A percentile compares a stretch with the other conserved stretches of the same genome.
Evolutionary conservation across 2,329 filamentous ascomycete genomes (phyloP).

Genomic region (Didymella keratinophila): DNA sequence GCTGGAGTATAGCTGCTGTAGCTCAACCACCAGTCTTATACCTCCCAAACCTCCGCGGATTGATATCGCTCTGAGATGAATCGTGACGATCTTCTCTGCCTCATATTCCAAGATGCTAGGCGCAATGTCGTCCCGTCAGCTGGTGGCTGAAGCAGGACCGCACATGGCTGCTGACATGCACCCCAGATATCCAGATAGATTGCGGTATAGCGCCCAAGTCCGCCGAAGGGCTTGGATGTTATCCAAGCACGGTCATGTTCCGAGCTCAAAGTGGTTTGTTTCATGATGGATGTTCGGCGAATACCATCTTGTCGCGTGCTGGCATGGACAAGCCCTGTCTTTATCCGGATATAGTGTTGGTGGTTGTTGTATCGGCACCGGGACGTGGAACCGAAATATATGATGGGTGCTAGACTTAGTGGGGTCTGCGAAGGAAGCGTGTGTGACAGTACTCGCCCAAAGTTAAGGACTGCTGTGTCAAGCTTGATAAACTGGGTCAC

Average conservation of each 20-base stretch:
- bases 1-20: not conserved
- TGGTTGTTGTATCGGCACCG: not conserved
- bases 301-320: conserved; percentile 8
- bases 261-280: not conserved
- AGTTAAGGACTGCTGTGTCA: too few species aligned
- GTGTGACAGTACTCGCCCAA: too few species aligned
- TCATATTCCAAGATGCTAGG: not conserved
- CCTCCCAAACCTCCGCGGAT: not conserved
- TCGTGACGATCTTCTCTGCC: not conserved
- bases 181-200: not conserved
- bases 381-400: conserved; percentile 12
- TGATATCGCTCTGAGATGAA: not conserved
- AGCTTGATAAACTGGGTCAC: too few species aligned
- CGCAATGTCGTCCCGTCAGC: not conserved
- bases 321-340: not conserved
- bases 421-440: too few species aligned
- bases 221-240: not conserved
- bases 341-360: conserved; percentile 17
- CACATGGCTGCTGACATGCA: not conserved
- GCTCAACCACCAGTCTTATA: not conserved
- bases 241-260: not conserved
- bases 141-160: not conserved
- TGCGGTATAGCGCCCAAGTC: not conserved
- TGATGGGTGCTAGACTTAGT: too few species aligned
- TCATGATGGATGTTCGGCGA: conserved; percentile 7